Evolutionary conservation across 768 basidiomycete species (phyloP).

Genomic region (Leccinum arenicola): DNA sequence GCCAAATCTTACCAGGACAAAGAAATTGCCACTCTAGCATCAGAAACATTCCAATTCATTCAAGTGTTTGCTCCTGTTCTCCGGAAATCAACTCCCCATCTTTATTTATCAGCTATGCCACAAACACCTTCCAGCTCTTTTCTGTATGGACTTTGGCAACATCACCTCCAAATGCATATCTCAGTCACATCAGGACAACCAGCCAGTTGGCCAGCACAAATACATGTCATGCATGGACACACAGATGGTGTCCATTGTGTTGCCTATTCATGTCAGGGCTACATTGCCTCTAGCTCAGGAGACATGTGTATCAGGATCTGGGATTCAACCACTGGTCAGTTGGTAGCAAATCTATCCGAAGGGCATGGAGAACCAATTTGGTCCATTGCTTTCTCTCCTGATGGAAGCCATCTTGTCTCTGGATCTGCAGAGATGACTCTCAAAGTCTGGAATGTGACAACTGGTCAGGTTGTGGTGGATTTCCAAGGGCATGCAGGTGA

Average conservation of each 20-base stretch:
- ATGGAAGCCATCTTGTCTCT: background rate
- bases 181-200: background rate
- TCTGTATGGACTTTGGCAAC: background rate
- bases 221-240: background rate
- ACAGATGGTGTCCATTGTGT: background rate
- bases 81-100: no score
- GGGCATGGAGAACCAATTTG: background rate
- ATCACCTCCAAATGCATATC: background rate
- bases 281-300: background rate
- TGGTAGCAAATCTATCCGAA: background rate
- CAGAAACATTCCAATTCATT: conserved; percentile 3
- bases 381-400: background rate
- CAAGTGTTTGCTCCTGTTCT: background rate
- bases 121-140: background rate
- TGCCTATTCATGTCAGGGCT: background rate
- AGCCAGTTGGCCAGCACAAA: background rate
- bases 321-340: background rate
- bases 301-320: background rate
- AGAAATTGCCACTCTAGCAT: background rate
- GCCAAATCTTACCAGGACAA: background rate
- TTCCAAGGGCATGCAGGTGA: conserved; percentile 1
- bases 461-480: background rate
- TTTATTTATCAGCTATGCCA: no score
- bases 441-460: background rate
- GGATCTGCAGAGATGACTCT: background rate